A percentile compares a stretch with the other conserved stretches of the same genome.
These are phyloP conservation scores for Didymella sp. DNA, from an alignment of 2,329 filamentous ascomycete species.

Conservation along the genomic window DNA sequence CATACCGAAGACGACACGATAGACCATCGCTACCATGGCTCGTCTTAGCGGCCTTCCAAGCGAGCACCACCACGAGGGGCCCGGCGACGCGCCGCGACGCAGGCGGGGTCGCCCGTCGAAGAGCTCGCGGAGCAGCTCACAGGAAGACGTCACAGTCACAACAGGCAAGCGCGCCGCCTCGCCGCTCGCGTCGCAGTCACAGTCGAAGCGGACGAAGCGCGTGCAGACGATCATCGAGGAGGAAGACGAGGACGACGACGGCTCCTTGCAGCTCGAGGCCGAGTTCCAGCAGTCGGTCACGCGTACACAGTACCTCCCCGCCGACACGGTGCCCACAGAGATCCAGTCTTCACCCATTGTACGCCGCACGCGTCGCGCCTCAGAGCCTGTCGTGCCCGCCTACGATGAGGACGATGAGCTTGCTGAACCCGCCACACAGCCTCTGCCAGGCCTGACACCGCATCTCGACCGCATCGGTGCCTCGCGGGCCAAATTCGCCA, in stretches of 20 bases:
- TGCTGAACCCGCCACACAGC: constrained; percentile 34
- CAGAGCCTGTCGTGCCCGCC: constrained; percentile 40
- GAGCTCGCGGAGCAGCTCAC: constrained; percentile 30
- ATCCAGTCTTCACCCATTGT: constrained; percentile 24
- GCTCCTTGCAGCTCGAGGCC: constrained; percentile 37
- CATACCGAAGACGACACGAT: constrained; percentile 4
- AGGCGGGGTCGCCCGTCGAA: constrained; percentile 41
- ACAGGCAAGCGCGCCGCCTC: constrained; percentile 41
- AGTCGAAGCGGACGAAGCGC: constrained; percentile 46
- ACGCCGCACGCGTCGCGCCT: constrained; percentile 42
- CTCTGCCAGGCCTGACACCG: constrained; percentile 40
- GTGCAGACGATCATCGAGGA: constrained; percentile 27
- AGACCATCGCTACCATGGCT: constrained; percentile 36
- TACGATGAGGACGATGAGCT: constrained; percentile 30
- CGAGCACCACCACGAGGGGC: constrained; percentile 47
- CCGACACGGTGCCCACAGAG: constrained; percentile 22
- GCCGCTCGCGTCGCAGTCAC: constrained; percentile 32
- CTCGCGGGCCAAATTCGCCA: constrained; percentile 34
- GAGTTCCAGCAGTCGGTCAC: constrained; percentile 43
- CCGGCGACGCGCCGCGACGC: constrained; percentile 44
- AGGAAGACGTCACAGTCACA: constrained; percentile 14
- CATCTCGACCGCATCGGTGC: constrained; percentile 43
- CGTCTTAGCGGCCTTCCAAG: constrained; percentile 45
- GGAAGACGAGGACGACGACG: constrained; percentile 34
- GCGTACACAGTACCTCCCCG: constrained; percentile 29